Conservation (phyloP, 805 yeast species). For the Yarrowia sp. region DNA sequence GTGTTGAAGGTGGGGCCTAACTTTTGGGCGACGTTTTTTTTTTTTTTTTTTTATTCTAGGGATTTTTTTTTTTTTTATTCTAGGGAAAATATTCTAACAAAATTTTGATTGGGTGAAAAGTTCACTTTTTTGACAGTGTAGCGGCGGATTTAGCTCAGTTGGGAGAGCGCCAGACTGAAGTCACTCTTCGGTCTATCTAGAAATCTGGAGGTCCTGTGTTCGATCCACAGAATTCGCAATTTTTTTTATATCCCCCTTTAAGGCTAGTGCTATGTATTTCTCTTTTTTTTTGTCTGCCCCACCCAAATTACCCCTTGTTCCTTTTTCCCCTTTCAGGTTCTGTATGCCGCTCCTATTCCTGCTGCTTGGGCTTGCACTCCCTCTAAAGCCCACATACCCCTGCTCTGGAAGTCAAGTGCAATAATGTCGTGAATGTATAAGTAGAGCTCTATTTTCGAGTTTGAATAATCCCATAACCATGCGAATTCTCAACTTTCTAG, state of each 20-base stretch:
- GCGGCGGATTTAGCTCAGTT: conserved; percentile 39
- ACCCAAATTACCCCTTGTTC: not conserved
- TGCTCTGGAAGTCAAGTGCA: not conserved
- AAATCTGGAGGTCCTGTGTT: conserved; percentile 81
- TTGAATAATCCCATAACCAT: not conserved
- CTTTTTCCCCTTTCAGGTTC: not conserved
- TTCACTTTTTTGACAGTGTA: not conserved
- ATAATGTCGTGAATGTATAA: not conserved
- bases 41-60: too few species aligned
- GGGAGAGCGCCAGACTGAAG: conserved; percentile 45
- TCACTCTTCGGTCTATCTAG: conserved; percentile 2
- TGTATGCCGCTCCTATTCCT: not conserved
- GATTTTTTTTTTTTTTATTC: too few species aligned
- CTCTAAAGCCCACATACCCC: not conserved
- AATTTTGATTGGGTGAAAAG: not conserved
- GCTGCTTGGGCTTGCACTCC: not conserved
- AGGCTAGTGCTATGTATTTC: too few species aligned
- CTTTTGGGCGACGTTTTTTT: too few species aligned
- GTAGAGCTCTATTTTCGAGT: not conserved
- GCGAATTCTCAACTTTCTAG: not conserved
- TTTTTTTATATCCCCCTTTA: not conserved
- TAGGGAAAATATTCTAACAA: too few species aligned
- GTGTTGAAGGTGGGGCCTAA: too few species aligned
- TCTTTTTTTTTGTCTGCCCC: not conserved
- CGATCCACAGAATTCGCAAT: conserved; percentile 60